Percentiles rank a stretch among this genome's conserved stretches.
Conservation (phyloP, 1,139 yeast species). For the Sugiyamaella castrensis region DNA sequence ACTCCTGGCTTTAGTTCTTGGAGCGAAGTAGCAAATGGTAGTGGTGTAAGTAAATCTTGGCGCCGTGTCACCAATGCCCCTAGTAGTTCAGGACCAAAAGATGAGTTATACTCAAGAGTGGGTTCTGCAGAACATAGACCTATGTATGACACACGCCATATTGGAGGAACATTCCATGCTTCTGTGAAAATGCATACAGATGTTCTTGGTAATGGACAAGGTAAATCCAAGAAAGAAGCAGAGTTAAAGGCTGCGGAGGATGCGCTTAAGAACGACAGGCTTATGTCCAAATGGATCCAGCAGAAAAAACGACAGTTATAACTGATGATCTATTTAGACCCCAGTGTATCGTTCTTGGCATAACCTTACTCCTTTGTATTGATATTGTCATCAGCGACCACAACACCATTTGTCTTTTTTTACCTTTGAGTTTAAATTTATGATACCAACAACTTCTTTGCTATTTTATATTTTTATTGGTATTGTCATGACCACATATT, state of each 20-base stretch:
- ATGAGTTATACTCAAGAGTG: slow-evolving; percentile 70
- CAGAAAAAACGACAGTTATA: not conserved
- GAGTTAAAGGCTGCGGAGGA: slow-evolving; percentile 25
- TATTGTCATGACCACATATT: too few relatives aligned
- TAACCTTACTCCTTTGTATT: too few relatives aligned
- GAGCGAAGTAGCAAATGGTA: not conserved
- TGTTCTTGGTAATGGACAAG: slow-evolving; percentile 23
- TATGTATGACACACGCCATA: slow-evolving; percentile 41
- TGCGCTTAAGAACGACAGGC: slow-evolving; percentile 20
- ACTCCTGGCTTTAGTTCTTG: not conserved
- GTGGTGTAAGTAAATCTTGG: not conserved
- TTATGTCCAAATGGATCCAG: slow-evolving; percentile 6
- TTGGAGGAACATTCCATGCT: slow-evolving; percentile 13
- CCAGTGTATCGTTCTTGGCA: too few relatives aligned
- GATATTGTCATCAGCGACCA: too few relatives aligned
- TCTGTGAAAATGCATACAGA: slow-evolving; percentile 20
- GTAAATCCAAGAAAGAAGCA: slow-evolving; percentile 24
- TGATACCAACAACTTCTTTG: too few relatives aligned
- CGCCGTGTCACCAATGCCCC: not conserved
- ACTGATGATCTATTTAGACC: too few relatives aligned
- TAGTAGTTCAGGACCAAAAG: slow-evolving; percentile 41
- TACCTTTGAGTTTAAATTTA: too few relatives aligned
- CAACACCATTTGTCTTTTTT: too few relatives aligned
- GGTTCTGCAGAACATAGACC: slow-evolving; percentile 74
- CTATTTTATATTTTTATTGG: too few relatives aligned